Evolutionary conservation across 768 basidiomycete genomes (phyloP).

Genomic region (Mycena indigotica): DNA sequence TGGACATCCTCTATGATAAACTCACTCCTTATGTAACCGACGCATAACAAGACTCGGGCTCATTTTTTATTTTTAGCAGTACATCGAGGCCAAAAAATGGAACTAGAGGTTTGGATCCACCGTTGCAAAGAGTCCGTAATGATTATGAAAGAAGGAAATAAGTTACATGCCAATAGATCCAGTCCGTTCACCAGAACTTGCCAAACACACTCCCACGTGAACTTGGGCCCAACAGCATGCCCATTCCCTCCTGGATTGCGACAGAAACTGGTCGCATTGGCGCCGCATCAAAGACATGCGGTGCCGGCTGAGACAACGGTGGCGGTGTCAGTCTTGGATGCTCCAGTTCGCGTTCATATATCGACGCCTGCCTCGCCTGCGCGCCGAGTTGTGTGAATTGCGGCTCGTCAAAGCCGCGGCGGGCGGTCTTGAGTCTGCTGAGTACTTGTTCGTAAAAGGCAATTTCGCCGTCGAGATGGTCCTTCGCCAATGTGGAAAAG

Average conservation of each 20-base stretch:
- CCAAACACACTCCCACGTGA: conserved; percentile 60
- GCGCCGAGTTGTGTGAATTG: conserved; percentile 49
- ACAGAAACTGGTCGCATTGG: conserved; percentile 76
- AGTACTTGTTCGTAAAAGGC: conserved; percentile 75
- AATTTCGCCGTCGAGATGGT: conserved; percentile 81
- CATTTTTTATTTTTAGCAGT: no score
- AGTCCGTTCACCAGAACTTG: conserved; percentile 64
- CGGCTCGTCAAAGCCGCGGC: conserved; percentile 53
- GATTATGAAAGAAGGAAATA: no score
- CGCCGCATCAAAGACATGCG: conserved; percentile 74
- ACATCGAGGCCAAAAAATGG: no score
- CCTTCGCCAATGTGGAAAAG: conserved; percentile 56
- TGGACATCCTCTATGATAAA: no score
- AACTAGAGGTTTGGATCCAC: no score
- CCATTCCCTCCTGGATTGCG: conserved; percentile 74
- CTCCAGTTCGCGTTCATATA: conserved; percentile 74
- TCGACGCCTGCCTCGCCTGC: conserved; percentile 63
- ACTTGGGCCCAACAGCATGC: conserved; percentile 52
- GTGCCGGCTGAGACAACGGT: conserved; percentile 72
- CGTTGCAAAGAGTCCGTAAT: no score
- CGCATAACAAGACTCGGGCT: no score
- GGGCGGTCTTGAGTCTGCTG: conserved; percentile 57
- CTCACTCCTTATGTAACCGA: no score
- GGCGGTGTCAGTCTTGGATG: conserved; percentile 48
- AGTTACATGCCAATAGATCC: no score